These are phyloP conservation scores for Phoma sp. DNA, from an alignment of 2,329 filamentous ascomycete genomes.

Conservation along the genomic window DNA sequence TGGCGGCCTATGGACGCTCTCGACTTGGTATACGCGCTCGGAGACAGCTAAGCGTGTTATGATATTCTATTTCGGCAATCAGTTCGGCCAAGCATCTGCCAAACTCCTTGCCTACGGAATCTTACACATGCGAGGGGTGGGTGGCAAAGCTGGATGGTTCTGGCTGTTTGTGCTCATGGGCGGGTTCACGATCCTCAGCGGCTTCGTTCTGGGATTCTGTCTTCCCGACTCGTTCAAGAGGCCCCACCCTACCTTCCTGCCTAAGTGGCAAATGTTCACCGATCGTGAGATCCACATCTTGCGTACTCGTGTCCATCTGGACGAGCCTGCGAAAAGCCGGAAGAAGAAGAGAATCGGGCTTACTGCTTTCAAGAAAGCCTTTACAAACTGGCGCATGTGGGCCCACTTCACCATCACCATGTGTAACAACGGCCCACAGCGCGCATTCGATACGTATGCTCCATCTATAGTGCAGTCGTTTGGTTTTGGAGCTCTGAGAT, in stretches of 20 bases:
- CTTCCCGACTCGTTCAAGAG: conserved; percentile 19
- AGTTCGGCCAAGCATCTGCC: conserved; percentile 43
- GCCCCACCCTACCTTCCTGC: conserved; percentile 16
- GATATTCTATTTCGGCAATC: conserved; percentile 50
- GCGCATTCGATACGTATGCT: conserved; percentile 59
- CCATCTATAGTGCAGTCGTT: conserved; percentile 61
- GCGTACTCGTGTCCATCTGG: conserved; percentile 21
- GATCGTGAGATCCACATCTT: conserved; percentile 28
- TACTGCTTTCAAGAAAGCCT: conserved; percentile 54
- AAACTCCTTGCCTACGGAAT: conserved; percentile 49
- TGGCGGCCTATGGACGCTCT: conserved; percentile 67
- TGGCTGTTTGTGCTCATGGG: conserved; percentile 59
- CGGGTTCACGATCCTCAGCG: conserved; percentile 53
- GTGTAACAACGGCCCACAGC: conserved; percentile 56
- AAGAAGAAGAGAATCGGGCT: conserved; percentile 58
- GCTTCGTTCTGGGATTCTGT: conserved; percentile 17
- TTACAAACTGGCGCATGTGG: conserved; percentile 60
- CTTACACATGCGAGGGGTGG: conserved; percentile 48
- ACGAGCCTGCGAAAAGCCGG: conserved; percentile 38
- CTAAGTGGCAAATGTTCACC: conserved; percentile 23
- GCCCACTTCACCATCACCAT: conserved; percentile 60
- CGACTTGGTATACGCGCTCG: conserved; percentile 69
- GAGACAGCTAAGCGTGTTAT: conserved; percentile 51
- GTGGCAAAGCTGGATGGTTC: conserved; percentile 51
- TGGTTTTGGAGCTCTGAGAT: conserved; percentile 56